Conservation (phyloP, 345 rosid species). For the Moricandia moricandioides region DNA sequence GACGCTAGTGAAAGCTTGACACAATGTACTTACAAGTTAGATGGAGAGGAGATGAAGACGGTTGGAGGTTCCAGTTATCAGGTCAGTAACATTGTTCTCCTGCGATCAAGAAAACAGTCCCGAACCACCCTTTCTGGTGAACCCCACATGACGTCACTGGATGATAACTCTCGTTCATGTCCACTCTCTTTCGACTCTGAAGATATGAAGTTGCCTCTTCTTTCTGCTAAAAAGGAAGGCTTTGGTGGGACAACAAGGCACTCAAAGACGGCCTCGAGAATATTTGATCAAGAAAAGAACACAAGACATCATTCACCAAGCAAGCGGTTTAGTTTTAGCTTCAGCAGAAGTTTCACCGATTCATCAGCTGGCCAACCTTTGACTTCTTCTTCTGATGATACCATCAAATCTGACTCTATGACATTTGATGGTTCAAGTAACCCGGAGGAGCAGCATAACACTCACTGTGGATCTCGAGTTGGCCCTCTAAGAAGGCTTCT, state of each 20-base stretch:
- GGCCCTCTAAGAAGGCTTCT: constrained; percentile 76
- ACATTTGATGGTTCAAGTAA: constrained; percentile 39
- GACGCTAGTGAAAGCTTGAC: constrained; percentile 13
- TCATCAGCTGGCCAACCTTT: constrained; percentile 35
- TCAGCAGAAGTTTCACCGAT: constrained; percentile 75
- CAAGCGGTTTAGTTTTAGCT: constrained; percentile 78
- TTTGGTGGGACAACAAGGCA: constrained; percentile 32
- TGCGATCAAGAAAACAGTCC: constrained; percentile 42
- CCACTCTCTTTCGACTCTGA: constrained; percentile 14
- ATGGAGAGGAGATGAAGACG: constrained; percentile 36
- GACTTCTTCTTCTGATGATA: constrained; percentile 43
- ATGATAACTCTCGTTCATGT: constrained; percentile 15
- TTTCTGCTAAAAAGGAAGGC: constrained; percentile 33
- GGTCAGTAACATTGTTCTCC: constrained; percentile 45
- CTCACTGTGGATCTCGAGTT: constrained; percentile 47
- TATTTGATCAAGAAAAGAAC: constrained; percentile 45
- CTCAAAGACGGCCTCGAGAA: constrained; percentile 37
- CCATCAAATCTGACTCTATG: constrained; percentile 59
- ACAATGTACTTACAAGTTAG: constrained; percentile 13
- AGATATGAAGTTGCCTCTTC: constrained; percentile 30
- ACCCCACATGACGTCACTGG: constrained; percentile 17
- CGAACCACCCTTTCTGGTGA: constrained; percentile 32
- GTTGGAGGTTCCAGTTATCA: constrained; percentile 27
- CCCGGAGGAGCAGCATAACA: constrained; percentile 39
- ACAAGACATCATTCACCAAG: constrained; percentile 51